A percentile compares a stretch with the other conserved stretches of the same genome.
Evolutionary conservation across 1,284 basidiomycete genomes (phyloP).

Genomic region (Austroboletus novae-zelandiae): DNA sequence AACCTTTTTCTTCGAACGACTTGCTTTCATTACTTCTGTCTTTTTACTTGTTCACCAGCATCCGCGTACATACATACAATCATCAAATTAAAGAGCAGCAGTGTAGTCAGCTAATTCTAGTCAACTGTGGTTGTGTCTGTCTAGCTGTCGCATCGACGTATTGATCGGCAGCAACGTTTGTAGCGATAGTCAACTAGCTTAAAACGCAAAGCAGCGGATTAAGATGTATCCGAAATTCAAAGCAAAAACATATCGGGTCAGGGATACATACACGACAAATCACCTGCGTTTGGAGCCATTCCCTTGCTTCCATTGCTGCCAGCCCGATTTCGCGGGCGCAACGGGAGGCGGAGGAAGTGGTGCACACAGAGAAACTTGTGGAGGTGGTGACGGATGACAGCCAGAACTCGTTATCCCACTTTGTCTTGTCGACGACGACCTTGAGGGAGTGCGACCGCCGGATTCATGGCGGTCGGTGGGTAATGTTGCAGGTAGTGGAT

Average conservation of each 20-base stretch:
- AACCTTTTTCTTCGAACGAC: constrained; percentile 29
- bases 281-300: constrained; percentile 12
- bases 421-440: constrained; percentile 1
- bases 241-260: neutral
- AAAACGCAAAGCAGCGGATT: neutral
- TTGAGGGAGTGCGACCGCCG: neutral
- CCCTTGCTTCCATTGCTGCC: constrained; percentile 35
- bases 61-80: constrained; percentile 37
- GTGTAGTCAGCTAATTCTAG: constrained; percentile 39
- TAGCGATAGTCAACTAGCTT: constrained; percentile 11
- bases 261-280: constrained; percentile 1
- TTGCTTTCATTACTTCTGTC: constrained; percentile 25
- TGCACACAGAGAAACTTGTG: constrained; percentile 9
- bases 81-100: constrained; percentile 38
- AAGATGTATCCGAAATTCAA: constrained; percentile 1
- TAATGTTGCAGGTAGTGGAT: constrained; percentile 1
- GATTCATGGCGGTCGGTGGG: constrained; percentile 19
- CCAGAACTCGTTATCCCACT: constrained; percentile 1
- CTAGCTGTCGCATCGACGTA: constrained; percentile 9
- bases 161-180: constrained; percentile 6
- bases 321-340: constrained; percentile 26
- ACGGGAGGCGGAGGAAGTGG: constrained; percentile 15
- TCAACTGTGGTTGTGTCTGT: constrained; percentile 19
- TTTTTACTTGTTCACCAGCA: constrained; percentile 25
- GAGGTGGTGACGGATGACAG: neutral